Evolutionary conservation across 129 eudicot species (phyloP).

Genomic region (Saussurea involucrata): DNA sequence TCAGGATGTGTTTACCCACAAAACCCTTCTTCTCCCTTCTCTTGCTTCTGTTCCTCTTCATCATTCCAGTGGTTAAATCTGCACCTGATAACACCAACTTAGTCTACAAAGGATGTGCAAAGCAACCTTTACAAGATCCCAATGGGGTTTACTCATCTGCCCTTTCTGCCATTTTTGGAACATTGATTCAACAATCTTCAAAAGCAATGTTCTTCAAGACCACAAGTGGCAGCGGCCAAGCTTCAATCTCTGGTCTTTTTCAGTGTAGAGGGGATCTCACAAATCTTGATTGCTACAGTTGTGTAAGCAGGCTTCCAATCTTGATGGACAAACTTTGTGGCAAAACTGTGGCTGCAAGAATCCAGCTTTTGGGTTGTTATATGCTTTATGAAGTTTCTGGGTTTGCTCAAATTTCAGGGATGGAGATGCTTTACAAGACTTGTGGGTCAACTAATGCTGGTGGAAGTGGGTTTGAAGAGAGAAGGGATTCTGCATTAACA

Average conservation of each 20-base stretch:
- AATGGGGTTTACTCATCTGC: conserved; percentile 77
- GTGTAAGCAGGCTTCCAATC: conserved; percentile 66
- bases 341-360: conserved; percentile 67
- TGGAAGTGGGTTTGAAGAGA: conserved; percentile 71
- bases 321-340: conserved; percentile 85
- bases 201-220: conserved; percentile 72
- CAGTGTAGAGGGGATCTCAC: conserved; percentile 88
- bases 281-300: conserved; percentile 69
- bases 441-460: conserved; percentile 50
- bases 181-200: conserved; percentile 71
- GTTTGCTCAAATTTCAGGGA: conserved; percentile 71
- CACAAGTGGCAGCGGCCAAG: conserved; percentile 52
- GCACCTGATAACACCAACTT: conserved; percentile 59
- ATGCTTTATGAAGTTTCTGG: conserved; percentile 85
- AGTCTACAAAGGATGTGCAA: conserved; percentile 92
- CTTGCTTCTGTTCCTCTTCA: conserved; percentile 22
- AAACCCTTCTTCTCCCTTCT: conserved; percentile 16
- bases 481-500: conserved; percentile 73
- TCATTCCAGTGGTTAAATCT: conserved; percentile 33
- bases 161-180: conserved; percentile 69
- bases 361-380: conserved; percentile 80
- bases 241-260: conserved; percentile 66
- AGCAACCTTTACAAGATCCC: conserved; percentile 72
- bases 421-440: conserved; percentile 76
- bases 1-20: conserved; percentile 19